These are phyloP conservation scores for Cercospora zeae-maydis DNA, from an alignment of 2,329 filamentous ascomycete species.

Conservation along the genomic window DNA sequence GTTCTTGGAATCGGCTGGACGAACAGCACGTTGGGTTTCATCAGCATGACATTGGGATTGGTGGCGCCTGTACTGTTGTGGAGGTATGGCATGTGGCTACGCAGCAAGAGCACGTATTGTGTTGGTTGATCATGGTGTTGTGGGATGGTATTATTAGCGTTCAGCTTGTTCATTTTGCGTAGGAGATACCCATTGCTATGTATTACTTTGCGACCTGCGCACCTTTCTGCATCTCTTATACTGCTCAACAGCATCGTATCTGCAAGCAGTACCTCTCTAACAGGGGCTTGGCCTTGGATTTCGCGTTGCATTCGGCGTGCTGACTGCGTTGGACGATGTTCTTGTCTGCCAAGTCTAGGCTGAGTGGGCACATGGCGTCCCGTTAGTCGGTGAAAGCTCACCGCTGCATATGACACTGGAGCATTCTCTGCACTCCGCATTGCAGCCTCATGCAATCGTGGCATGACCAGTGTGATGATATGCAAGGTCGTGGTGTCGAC, in stretches of 20 bases:
- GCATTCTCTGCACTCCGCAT: background rate
- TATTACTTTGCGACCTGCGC: background rate
- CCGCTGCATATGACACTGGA: background rate
- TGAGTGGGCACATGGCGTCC: background rate
- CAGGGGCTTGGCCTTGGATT: background rate
- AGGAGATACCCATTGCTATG: background rate
- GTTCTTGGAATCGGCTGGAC: conserved; percentile 40
- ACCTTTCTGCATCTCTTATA: background rate
- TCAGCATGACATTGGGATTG: conserved; percentile 19
- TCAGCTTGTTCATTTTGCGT: background rate
- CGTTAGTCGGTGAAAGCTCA: background rate
- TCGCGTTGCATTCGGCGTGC: background rate
- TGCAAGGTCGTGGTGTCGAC: background rate
- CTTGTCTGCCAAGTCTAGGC: background rate
- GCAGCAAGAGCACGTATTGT: conserved; percentile 26
- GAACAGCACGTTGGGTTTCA: conserved; percentile 32
- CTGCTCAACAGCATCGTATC: background rate
- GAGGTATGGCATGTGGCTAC: conserved; percentile 21
- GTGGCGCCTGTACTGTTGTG: conserved; percentile 24
- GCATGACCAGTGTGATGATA: background rate
- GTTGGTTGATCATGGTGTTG: conserved; percentile 3
- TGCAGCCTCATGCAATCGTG: background rate
- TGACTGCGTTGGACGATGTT: background rate
- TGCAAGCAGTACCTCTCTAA: background rate
- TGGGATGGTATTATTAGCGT: background rate